Percentiles rank a stretch among this genome's conserved stretches.
Conservation (phyloP, 2,329 filamentous ascomycete species). For the Cordyceps cateniannulata region DNA sequence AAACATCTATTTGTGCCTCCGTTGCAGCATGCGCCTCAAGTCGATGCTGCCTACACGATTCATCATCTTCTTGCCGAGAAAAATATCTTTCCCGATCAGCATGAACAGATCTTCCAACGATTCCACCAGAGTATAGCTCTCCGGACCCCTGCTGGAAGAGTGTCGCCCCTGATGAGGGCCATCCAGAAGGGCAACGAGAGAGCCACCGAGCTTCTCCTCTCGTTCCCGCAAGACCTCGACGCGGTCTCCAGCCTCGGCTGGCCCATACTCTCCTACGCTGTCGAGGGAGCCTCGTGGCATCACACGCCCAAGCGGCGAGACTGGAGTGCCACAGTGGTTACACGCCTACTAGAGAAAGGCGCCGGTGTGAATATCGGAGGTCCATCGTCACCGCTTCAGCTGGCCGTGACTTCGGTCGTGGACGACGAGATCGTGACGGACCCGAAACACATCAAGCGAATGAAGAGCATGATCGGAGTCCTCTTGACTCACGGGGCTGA, state of each 20-base stretch:
- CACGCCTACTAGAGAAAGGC: not conserved
- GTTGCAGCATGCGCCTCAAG: not conserved
- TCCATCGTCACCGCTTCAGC: not conserved
- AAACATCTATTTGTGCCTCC: not conserved
- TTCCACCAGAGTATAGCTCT: not conserved
- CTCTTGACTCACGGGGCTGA: not conserved
- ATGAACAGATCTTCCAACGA: not conserved
- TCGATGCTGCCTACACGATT: not conserved
- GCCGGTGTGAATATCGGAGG: not conserved
- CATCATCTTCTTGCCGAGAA: not conserved
- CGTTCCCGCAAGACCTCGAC: not conserved
- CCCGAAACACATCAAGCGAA: not conserved
- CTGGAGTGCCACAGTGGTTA: not conserved
- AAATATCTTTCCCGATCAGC: not conserved
- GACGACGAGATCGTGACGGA: not conserved
- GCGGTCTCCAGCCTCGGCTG: not conserved
- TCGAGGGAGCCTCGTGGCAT: not conserved
- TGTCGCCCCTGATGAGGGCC: not conserved
- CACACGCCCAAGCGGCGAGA: not conserved
- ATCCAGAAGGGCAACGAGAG: not conserved
- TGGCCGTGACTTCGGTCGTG: not conserved
- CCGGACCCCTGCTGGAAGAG: not conserved
- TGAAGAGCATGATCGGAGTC: not conserved
- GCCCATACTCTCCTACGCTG: not conserved
- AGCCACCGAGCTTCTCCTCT: not conserved